Evolutionary conservation across 2,329 filamentous ascomycete species (phyloP).

Genomic region (Fusarium musae): DNA sequence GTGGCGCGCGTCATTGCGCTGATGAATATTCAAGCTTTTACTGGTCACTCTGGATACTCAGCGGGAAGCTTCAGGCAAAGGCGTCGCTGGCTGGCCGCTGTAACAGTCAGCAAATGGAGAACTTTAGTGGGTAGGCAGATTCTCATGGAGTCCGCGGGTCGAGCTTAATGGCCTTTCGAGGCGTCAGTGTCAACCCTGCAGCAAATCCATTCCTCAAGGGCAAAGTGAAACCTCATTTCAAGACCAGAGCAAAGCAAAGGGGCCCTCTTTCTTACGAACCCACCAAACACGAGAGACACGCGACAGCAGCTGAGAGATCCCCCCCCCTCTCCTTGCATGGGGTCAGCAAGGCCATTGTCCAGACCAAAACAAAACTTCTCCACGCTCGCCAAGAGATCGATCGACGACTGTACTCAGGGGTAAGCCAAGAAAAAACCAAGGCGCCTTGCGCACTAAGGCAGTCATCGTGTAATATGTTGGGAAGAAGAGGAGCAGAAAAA

Average conservation of each 20-base stretch:
- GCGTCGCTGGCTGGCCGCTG: background rate
- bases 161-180: background rate
- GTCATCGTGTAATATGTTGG: background rate
- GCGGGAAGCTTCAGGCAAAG: background rate
- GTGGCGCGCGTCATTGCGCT: background rate
- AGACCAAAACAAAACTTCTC: background rate
- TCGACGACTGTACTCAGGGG: constrained; percentile 26
- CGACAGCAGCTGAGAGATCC: background rate
- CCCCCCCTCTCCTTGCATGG: background rate
- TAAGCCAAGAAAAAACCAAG: constrained; percentile 11
- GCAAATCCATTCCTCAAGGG: background rate
- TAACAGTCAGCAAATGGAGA: background rate
- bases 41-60: background rate
- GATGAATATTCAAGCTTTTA: background rate
- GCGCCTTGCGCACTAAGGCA: background rate
- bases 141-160: background rate
- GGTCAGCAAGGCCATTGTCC: background rate
- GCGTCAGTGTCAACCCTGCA: constrained; percentile 7
- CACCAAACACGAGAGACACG: background rate
- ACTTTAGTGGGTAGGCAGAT: background rate
- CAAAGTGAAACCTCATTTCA: background rate
- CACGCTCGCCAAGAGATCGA: constrained; percentile 27
- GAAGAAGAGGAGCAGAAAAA: background rate
- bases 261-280: background rate
- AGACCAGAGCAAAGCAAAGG: background rate